Evolutionary conservation across 192 early-diverging fungal species (phyloP).

Genomic region (Dissophora ornata): DNA sequence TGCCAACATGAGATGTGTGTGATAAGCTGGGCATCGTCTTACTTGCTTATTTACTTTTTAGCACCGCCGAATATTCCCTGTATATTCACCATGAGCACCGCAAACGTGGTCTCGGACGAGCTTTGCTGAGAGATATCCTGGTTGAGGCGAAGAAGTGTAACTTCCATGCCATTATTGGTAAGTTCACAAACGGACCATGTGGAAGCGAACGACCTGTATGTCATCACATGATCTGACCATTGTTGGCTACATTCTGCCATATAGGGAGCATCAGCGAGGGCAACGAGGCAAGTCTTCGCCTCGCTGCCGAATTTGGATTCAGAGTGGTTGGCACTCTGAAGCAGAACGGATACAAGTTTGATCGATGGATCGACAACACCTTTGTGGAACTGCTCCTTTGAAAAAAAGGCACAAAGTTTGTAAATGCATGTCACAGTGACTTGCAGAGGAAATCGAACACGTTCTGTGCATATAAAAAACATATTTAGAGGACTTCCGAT

Average conservation of each 20-base stretch:
- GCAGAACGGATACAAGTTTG: slow-evolving; percentile 69
- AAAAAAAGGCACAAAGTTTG: no score
- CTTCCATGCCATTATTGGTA: slow-evolving; percentile 63
- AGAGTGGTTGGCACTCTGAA: slow-evolving; percentile 58
- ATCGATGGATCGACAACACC: slow-evolving; percentile 60
- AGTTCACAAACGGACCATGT: slow-evolving; percentile 13
- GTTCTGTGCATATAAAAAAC: no score
- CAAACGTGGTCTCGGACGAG: slow-evolving; percentile 55
- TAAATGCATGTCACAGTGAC: no score
- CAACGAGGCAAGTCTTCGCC: slow-evolving; percentile 48
- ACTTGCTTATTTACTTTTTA: slow-evolving; percentile 6
- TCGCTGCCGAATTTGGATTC: slow-evolving; percentile 59
- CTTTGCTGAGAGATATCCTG: slow-evolving; percentile 54
- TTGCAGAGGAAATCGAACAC: no score
- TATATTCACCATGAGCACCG: slow-evolving; percentile 63
- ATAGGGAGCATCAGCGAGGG: slow-evolving; percentile 61
- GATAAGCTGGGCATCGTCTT: not conserved
- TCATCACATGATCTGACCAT: not conserved
- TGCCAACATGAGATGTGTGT: no score
- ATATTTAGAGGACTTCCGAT: no score
- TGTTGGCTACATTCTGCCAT: not conserved
- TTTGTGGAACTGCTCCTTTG: slow-evolving; percentile 59
- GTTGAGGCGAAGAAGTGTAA: slow-evolving; percentile 50
- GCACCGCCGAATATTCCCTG: slow-evolving; percentile 63
- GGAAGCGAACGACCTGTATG: not conserved